These are phyloP conservation scores for Xylariaceae sp. DNA, from an alignment of 2,329 filamentous ascomycete species.

Conservation along the genomic window DNA sequence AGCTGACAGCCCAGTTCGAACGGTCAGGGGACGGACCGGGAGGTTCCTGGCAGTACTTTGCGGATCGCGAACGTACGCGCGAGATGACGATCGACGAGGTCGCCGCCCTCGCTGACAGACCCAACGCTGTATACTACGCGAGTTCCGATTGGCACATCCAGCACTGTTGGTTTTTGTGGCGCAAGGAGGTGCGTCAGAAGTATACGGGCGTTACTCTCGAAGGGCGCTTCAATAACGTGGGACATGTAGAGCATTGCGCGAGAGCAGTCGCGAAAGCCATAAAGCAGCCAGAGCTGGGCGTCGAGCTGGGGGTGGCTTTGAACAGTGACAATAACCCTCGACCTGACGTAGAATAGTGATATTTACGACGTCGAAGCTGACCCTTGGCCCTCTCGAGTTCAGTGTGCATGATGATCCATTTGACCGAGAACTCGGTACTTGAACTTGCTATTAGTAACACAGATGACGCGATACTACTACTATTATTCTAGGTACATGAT, in stretches of 20 bases:
- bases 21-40: slow-evolving; percentile 2
- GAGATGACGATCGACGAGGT: slow-evolving; percentile 2
- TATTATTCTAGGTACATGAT: too few species aligned
- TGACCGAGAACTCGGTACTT: too few species aligned
- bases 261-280: too few species aligned
- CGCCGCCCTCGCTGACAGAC: background rate
- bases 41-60: slow-evolving; percentile 7
- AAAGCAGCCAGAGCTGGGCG: too few species aligned
- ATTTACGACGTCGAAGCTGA: too few species aligned
- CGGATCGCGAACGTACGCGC: background rate
- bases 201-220: background rate
- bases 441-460: too few species aligned
- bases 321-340: too few species aligned
- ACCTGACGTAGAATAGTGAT: too few species aligned
- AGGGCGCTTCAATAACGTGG: background rate
- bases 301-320: too few species aligned
- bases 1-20: slow-evolving; percentile 9
- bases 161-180: slow-evolving; percentile 10
- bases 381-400: too few species aligned
- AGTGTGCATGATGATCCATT: too few species aligned
- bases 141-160: slow-evolving; percentile 3
- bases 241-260: background rate
- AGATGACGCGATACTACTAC: too few species aligned
- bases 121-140: background rate
- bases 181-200: background rate